These are phyloP conservation scores for Podospora pseudocomata DNA, from an alignment of 495 filamentous ascomycete genomes.

Conservation along the genomic window DNA sequence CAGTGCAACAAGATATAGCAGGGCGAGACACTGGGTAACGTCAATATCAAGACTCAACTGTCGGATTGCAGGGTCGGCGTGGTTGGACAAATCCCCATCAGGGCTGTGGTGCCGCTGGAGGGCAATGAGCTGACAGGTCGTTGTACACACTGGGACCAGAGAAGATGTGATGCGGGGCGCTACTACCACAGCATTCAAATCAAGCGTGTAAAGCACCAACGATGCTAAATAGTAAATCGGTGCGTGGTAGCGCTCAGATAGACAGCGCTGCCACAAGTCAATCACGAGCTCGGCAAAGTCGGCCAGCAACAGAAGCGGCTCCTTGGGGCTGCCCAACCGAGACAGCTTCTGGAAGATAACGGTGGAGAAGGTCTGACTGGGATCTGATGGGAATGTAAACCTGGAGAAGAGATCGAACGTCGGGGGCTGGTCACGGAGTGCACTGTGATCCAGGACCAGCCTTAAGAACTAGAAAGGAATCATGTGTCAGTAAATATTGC, in stretches of 20 bases:
- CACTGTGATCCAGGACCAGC: slow-evolving; percentile 43
- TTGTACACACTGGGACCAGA: slow-evolving; percentile 41
- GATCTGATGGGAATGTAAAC: slow-evolving; percentile 41
- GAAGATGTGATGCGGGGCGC: slow-evolving; percentile 42
- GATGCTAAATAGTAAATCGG: slow-evolving; percentile 44
- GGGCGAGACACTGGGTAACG: slow-evolving; percentile 37
- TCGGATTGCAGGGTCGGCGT: slow-evolving; percentile 24
- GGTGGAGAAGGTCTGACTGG: slow-evolving; percentile 38
- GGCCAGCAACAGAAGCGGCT: slow-evolving; percentile 38
- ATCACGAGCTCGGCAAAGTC: slow-evolving; percentile 45
- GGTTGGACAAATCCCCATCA: slow-evolving; percentile 27
- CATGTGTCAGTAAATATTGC: slow-evolving; percentile 31
- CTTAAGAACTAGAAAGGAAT: slow-evolving; percentile 36
- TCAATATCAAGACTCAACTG: slow-evolving; percentile 33
- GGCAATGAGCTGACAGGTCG: slow-evolving; percentile 33
- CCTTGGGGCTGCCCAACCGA: slow-evolving; percentile 31
- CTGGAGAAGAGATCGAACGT: slow-evolving; percentile 43
- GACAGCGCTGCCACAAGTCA: slow-evolving; percentile 45
- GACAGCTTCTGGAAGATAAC: slow-evolving; percentile 44
- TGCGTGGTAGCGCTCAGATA: slow-evolving; percentile 38
- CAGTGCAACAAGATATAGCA: slow-evolving; percentile 40
- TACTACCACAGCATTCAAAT: slow-evolving; percentile 38
- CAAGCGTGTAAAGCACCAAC: slow-evolving; percentile 37
- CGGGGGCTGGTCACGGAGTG: slow-evolving; percentile 32
- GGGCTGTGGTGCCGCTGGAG: slow-evolving; percentile 27